Evolutionary conservation across 495 filamentous ascomycete genomes (phyloP).

Genomic region (Penicillium antarcticum): DNA sequence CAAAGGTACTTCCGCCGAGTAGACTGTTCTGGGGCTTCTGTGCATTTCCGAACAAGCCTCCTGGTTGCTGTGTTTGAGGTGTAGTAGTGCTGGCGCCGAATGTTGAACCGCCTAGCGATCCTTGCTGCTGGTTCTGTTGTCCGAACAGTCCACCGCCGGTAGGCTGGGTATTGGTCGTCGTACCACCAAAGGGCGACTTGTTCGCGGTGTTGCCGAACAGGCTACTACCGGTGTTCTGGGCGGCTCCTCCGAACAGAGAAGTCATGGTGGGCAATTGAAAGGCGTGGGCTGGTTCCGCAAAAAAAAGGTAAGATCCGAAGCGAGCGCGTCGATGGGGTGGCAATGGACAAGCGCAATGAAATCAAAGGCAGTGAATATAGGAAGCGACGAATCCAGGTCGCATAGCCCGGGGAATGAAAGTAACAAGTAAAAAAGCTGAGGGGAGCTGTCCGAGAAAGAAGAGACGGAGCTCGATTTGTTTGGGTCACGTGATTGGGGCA

Average conservation of each 20-base stretch:
- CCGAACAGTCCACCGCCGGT: conserved; percentile 27
- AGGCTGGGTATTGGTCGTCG: conserved; percentile 16
- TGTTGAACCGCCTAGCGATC: conserved; percentile 18
- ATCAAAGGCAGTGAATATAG: not conserved
- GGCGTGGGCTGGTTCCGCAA: conserved; percentile 11
- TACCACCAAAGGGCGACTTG: conserved; percentile 36
- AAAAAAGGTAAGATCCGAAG: conserved; percentile 17
- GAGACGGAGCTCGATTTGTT: conserved; percentile 27
- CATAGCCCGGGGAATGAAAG: conserved; percentile 9
- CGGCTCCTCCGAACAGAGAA: conserved; percentile 35
- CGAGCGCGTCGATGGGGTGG: not conserved
- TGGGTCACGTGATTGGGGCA: conserved; percentile 24
- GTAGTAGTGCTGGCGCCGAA: conserved; percentile 29
- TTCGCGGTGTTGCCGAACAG: conserved; percentile 31
- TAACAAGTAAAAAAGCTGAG: conserved; percentile 14
- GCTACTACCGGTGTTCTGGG: conserved; percentile 22
- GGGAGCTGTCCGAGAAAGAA: conserved; percentile 24
- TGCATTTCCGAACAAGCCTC: conserved; percentile 36
- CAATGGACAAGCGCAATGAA: not conserved
- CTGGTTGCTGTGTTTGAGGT: conserved; percentile 26
- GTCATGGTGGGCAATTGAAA: conserved; percentile 31
- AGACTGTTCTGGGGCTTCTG: conserved; percentile 30
- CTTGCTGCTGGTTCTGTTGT: conserved; percentile 21
- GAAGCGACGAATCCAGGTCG: conserved; percentile 1
- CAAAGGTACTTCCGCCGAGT: conserved; percentile 20